These are phyloP conservation scores for Euphrasia confusa DNA, from an alignment of 257 asterid species.

Conservation along the genomic window DNA sequence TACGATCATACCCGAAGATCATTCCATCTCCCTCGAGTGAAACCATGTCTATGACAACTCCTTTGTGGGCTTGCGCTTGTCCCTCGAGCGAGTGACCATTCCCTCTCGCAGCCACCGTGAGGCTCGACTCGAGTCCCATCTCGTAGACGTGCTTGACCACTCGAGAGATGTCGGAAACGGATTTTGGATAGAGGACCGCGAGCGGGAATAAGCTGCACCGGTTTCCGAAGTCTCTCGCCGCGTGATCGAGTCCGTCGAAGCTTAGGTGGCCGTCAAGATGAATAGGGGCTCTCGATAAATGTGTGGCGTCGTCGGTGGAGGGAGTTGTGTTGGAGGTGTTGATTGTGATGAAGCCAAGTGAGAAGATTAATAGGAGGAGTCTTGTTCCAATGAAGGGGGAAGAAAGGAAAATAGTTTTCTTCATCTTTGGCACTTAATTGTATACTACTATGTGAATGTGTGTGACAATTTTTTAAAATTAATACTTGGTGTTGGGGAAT, in stretches of 20 bases:
- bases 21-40: constrained; percentile 37
- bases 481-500: too few relatives aligned
- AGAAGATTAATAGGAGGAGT: constrained; percentile 30
- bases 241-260: constrained; percentile 39
- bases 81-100: constrained; percentile 79
- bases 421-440: too few relatives aligned
- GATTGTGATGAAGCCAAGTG: constrained; percentile 36
- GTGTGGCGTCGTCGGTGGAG: constrained; percentile 17
- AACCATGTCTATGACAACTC: constrained; percentile 64
- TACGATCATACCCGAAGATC: constrained; percentile 41
- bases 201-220: constrained; percentile 46
- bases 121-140: constrained; percentile 35
- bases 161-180: constrained; percentile 53
- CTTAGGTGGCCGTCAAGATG: constrained; percentile 54
- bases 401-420: too few relatives aligned
- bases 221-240: constrained; percentile 72
- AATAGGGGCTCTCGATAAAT: constrained; percentile 24
- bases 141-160: constrained; percentile 38
- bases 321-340: too few relatives aligned
- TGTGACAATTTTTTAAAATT: too few relatives aligned
- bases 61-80: constrained; percentile 63
- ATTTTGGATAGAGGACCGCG: constrained; percentile 63
- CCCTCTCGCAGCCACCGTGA: constrained; percentile 74
- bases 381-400: too few relatives aligned
- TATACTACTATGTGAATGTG: too few relatives aligned